phyloP scores from a whole-genome alignment of 164 flowering plant genomes.

The Magnolia officinalis region DNA sequence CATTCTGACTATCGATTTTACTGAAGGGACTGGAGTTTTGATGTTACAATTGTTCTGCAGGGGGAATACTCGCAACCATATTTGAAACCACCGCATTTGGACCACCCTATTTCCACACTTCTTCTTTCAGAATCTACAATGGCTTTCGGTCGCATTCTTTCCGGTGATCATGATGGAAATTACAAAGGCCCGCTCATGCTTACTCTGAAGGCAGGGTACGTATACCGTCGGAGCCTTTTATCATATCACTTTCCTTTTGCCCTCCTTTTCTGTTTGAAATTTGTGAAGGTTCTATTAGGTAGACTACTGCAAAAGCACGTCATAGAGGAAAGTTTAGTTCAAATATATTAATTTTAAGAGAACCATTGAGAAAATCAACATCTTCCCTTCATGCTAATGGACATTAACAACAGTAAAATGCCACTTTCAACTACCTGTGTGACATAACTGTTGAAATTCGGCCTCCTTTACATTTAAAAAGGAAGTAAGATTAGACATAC shows the following conservation, averaged over 20 bases:
- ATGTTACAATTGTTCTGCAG: conserved; percentile 28
- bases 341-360: no score
- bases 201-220: conserved; percentile 81
- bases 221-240: conserved; percentile 11
- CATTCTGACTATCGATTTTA: no score
- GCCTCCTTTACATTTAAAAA: no score
- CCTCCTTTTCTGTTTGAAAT: background rate
- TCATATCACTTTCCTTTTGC: background rate
- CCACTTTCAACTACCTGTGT: no score
- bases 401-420: no score
- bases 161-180: conserved; percentile 66
- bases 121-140: conserved; percentile 72
- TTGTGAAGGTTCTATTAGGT: background rate
- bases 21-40: background rate
- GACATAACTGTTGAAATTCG: no score
- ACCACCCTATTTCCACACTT: conserved; percentile 82
- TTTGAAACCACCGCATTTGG: conserved; percentile 91
- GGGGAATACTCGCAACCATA: conserved; percentile 92
- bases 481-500: no score
- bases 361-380: no score
- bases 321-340: background rate
- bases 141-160: conserved; percentile 86
- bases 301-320: background rate
- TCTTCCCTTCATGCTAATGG: no score
- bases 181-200: conserved; percentile 78